Evolutionary conservation across 257 asterid species (phyloP).

Genomic region (Penstemon davidsonii): DNA sequence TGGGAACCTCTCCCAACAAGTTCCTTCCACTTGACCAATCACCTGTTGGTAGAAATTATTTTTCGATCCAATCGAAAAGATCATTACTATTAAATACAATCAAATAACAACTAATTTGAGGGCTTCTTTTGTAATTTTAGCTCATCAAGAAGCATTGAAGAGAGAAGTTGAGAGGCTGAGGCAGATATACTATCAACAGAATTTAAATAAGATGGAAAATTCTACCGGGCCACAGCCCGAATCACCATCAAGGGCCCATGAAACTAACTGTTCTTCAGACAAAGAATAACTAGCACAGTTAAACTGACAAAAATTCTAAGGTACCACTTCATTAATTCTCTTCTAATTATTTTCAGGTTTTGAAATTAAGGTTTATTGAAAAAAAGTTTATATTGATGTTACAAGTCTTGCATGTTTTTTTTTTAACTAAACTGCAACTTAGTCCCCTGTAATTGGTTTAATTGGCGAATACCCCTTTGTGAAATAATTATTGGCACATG

Average conservation of each 20-base stretch:
- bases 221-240: slow-evolving; percentile 32
- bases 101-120: too few relatives aligned
- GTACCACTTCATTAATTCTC: slow-evolving; percentile 24
- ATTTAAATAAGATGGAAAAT: slow-evolving; percentile 66
- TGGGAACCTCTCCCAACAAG: too few relatives aligned
- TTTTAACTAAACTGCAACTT: too few relatives aligned
- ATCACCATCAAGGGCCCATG: slow-evolving; percentile 47
- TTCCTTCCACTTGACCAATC: too few relatives aligned
- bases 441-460: too few relatives aligned
- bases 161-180: slow-evolving; percentile 92
- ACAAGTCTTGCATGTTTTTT: too few relatives aligned
- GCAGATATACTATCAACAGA: slow-evolving; percentile 72
- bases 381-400: too few relatives aligned
- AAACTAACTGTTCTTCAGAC: slow-evolving; percentile 41
- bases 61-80: too few relatives aligned
- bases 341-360: not conserved
- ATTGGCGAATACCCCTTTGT: too few relatives aligned
- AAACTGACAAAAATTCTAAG: slow-evolving; percentile 35
- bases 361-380: not conserved
- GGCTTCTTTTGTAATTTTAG: slow-evolving; percentile 28
- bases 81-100: too few relatives aligned
- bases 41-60: too few relatives aligned
- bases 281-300: slow-evolving; percentile 57
- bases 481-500: too few relatives aligned
- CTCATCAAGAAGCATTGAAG: slow-evolving; percentile 95